Conservation (phyloP, 768 basidiomycete genomes). For the Suillus alpinus region DNA sequence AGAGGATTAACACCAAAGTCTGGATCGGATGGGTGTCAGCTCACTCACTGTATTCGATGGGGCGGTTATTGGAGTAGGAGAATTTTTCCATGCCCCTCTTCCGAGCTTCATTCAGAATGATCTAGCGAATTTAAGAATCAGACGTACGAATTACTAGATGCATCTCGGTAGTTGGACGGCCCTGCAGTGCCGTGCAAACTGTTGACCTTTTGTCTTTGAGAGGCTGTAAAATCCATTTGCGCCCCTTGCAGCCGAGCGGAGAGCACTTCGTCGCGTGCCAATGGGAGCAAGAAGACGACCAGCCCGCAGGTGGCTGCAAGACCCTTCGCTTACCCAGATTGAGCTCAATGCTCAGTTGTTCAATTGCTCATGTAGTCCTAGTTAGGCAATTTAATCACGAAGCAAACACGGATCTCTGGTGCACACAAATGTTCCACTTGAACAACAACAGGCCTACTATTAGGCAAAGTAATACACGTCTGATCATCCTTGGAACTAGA, state of each 20-base stretch:
- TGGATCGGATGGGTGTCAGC: conserved; percentile 13
- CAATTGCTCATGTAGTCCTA: neutral
- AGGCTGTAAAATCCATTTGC: neutral
- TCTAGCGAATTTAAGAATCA: neutral
- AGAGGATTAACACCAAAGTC: neutral
- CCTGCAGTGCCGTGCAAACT: conserved; percentile 11
- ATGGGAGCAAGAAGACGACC: neutral
- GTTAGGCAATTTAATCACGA: neutral
- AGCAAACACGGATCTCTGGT: neutral
- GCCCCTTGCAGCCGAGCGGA: neutral
- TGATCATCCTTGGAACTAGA: neutral
- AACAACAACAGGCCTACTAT: neutral
- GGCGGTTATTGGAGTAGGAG: conserved; percentile 20
- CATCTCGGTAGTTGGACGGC: conserved; percentile 28
- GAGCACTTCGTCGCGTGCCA: neutral
- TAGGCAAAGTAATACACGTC: neutral
- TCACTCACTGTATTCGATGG: conserved; percentile 9
- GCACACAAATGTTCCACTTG: neutral
- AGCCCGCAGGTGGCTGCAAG: neutral
- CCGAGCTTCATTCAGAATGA: conserved; percentile 7
- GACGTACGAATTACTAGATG: conserved; percentile 20
- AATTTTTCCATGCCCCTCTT: conserved; percentile 15
- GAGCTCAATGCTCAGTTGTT: neutral
- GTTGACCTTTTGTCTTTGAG: conserved; percentile 11
- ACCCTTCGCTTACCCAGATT: neutral